These are phyloP conservation scores for Isabelozyma gotoi DNA, from an alignment of 805 yeast species.

Conservation along the genomic window DNA sequence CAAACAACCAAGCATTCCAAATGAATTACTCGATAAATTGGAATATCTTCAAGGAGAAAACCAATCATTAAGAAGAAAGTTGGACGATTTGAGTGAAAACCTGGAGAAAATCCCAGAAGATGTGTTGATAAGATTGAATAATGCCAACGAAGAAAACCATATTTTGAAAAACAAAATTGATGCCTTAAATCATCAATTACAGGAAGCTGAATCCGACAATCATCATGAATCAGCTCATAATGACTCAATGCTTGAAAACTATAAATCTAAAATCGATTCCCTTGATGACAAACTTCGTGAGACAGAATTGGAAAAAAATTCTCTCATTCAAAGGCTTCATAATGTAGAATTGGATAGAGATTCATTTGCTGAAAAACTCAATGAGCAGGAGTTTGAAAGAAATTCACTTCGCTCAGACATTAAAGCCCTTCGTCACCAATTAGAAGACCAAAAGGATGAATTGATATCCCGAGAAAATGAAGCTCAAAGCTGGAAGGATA, in stretches of 20 bases:
- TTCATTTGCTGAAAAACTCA: constrained; percentile 7
- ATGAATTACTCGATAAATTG: constrained; percentile 13
- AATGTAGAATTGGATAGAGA: constrained; percentile 7
- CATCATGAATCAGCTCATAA: background rate
- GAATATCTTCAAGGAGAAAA: constrained; percentile 17
- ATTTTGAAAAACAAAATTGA: background rate
- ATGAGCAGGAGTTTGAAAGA: constrained; percentile 3
- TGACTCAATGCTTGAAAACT: background rate
- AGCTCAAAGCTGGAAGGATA: constrained; percentile 9
- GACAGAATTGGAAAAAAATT: constrained; percentile 4
- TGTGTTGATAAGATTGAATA: background rate
- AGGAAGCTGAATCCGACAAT: background rate
- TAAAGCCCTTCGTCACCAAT: constrained; percentile 5
- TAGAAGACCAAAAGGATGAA: constrained; percentile 12
- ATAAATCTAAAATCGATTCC: background rate
- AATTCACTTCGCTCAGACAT: background rate
- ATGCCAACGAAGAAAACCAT: background rate
- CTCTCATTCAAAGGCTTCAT: constrained; percentile 7
- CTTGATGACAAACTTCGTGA: constrained; percentile 1
- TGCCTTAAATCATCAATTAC: background rate
- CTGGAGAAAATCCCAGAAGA: background rate
- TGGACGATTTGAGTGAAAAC: constrained; percentile 2
- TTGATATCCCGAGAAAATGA: constrained; percentile 15
- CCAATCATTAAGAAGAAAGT: constrained; percentile 15
- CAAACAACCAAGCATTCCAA: constrained; percentile 6